Evolutionary conservation across 805 yeast species (phyloP).

Genomic region (Maudiozyma bulderi): DNA sequence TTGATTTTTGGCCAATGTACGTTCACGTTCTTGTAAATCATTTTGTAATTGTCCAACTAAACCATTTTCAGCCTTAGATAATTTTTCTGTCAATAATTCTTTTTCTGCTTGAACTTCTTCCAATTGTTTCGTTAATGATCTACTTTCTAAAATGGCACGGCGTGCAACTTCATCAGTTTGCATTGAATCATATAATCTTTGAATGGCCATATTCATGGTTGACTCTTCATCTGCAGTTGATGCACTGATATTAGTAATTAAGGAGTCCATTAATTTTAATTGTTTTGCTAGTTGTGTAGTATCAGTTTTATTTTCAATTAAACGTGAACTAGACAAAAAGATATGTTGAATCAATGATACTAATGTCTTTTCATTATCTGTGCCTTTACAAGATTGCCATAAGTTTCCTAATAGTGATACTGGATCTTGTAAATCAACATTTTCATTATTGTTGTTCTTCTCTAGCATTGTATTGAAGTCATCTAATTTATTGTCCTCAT

Average conservation of each 20-base stretch:
- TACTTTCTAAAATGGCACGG: conserved; percentile 55
- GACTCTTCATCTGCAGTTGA: conserved; percentile 43
- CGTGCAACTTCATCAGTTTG: conserved; percentile 86
- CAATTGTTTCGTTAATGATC: conserved; percentile 43
- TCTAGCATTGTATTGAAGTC: conserved; percentile 25
- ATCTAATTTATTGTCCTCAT: conserved; percentile 36
- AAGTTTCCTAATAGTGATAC: conserved; percentile 50
- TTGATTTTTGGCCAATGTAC: conserved; percentile 53
- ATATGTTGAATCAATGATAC: conserved; percentile 38
- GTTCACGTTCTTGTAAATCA: conserved; percentile 63
- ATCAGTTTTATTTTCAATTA: conserved; percentile 17
- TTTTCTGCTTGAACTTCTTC: conserved; percentile 43
- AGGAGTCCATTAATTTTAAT: conserved; percentile 54
- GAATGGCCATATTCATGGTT: conserved; percentile 73
- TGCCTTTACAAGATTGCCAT: conserved; percentile 41
- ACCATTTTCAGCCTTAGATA: conserved; percentile 74
- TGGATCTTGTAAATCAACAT: conserved; percentile 49
- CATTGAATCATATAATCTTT: conserved; percentile 61
- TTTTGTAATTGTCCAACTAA: conserved; percentile 56
- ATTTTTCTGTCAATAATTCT: conserved; percentile 56
- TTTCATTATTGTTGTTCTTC: conserved; percentile 7
- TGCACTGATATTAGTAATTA: conserved; percentile 57
- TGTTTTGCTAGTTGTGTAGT: conserved; percentile 26
- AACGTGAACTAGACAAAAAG: conserved; percentile 23
- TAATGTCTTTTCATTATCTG: conserved; percentile 43